These are phyloP conservation scores for Rhodotorula diobovata DNA, from an alignment of 768 basidiomycete species.

Conservation along the genomic window DNA sequence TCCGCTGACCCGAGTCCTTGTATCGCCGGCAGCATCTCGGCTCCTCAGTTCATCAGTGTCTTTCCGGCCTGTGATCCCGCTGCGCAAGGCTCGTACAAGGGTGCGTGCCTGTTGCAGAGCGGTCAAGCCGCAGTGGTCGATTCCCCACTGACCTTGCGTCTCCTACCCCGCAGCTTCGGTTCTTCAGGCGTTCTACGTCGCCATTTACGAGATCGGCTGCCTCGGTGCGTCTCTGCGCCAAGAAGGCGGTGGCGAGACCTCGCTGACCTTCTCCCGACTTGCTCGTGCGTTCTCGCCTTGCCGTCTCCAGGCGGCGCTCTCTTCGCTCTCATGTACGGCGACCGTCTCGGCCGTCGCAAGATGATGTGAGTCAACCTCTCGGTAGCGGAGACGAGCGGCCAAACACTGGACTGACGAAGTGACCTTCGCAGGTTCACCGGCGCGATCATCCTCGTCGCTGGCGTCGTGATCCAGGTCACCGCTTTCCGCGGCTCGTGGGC, in stretches of 20 bases:
- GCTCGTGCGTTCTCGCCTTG: too few relatives aligned
- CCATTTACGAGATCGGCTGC: conserved; percentile 56
- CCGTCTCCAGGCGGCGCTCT: conserved; percentile 53
- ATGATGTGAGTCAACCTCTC: conserved; percentile 36
- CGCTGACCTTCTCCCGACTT: too few relatives aligned
- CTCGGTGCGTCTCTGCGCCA: not conserved
- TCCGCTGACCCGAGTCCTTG: too few relatives aligned
- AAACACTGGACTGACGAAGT: too few relatives aligned
- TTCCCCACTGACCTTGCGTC: too few relatives aligned
- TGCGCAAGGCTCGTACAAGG: conserved; percentile 19
- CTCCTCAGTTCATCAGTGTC: conserved; percentile 50
- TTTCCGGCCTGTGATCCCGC: conserved; percentile 52
- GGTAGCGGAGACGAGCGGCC: too few relatives aligned
- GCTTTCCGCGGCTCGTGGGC: conserved; percentile 45
- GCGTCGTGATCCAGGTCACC: conserved; percentile 46
- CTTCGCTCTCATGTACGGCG: conserved; percentile 54
- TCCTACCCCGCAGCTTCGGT: conserved; percentile 1
- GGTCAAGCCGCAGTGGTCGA: too few relatives aligned
- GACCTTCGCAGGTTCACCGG: too few relatives aligned
- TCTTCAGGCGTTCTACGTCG: conserved; percentile 30
- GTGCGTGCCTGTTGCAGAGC: too few relatives aligned
- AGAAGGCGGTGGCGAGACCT: too few relatives aligned
- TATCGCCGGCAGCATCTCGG: conserved; percentile 56
- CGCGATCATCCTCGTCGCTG: not conserved
- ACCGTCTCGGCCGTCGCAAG: conserved; percentile 41